These are phyloP conservation scores for Aspergillus nanangensis DNA, from an alignment of 495 filamentous ascomycete species.

Conservation along the genomic window DNA sequence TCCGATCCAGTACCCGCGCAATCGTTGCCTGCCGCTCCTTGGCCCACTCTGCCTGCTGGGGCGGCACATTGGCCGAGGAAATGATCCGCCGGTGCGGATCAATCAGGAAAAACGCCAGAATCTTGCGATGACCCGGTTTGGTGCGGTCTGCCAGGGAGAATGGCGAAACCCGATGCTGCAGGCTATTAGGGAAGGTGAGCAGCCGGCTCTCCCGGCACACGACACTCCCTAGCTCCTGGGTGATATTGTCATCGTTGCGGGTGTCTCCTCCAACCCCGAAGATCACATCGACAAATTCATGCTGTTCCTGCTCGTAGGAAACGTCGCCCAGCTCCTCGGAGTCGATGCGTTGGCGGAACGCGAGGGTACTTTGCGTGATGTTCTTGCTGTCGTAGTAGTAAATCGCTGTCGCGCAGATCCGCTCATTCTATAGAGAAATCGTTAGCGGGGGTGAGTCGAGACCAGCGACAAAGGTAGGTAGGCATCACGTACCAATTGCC, in stretches of 20 bases:
- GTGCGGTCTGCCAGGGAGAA: conserved; percentile 45
- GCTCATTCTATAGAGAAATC: conserved; percentile 37
- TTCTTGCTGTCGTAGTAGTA: conserved; percentile 63
- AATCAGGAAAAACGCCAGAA: conserved; percentile 55
- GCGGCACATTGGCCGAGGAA: conserved; percentile 52
- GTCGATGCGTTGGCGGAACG: conserved; percentile 41
- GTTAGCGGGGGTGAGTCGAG: too few species aligned
- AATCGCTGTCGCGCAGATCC: conserved; percentile 53
- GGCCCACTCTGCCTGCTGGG: conserved; percentile 42
- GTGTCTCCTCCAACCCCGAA: conserved; percentile 18
- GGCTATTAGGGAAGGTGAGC: conserved; percentile 27
- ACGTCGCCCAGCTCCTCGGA: conserved; percentile 8
- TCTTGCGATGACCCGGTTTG: conserved; percentile 50
- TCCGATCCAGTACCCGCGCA: conserved; percentile 3
- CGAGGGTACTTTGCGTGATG: conserved; percentile 48
- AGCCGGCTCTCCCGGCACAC: conserved; percentile 24
- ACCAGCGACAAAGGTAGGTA: not conserved
- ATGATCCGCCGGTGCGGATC: conserved; percentile 49
- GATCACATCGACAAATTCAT: conserved; percentile 25
- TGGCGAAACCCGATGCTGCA: conserved; percentile 49
- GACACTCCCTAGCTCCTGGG: conserved; percentile 35
- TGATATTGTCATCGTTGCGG: conserved; percentile 6
- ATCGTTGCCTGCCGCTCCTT: conserved; percentile 14
- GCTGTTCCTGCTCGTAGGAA: conserved; percentile 23
- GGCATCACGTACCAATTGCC: conserved; percentile 31